Evolutionary conservation across 306 rosid species (phyloP), one percentile per base, ranked within the genome.

Genomic region (Cucurbita pepo): DNA sequence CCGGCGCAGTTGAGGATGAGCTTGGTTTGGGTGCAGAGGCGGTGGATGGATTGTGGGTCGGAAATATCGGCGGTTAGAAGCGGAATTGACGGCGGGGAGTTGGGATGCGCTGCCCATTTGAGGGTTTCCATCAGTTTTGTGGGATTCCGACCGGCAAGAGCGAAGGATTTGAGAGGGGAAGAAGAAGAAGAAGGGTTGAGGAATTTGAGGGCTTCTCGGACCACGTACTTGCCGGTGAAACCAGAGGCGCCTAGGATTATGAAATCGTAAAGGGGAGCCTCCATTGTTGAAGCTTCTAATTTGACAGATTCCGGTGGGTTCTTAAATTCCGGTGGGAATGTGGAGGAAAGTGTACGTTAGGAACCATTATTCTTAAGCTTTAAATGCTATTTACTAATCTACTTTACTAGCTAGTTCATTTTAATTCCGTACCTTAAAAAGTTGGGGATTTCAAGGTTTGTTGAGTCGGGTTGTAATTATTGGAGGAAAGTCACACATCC

Each of bases 1-100:
- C 98, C 98, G 9, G 88, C 98, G 73, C 98, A 92, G 80, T 85
- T 92, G 88, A 92, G 93, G 50, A 92, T 66, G 72, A 92, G 86
- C 65, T 80, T 85, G 51, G 98, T 82, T n/a, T 73, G 82, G 71
- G 34, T 13, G 78, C 96, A 88, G 77, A 93, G 86, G 34, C 77
- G 38, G 77, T 37, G 89, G 75, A 93, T 90, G 69, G 98, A 88
- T 0, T 74, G 22, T 0, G 85, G 77, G 71, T 87, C 89, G 76
- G 89, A 10, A 34, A 87, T 86, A 81, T 90, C 90, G 71, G 92
- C 93, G 52, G 79, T 41, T 62, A 88, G 75, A 44, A 90, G 78
- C 12, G 96, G 89, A 52, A 88, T 76, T 0, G 64, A 16, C 10
- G 90, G 92, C 0, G 96, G 85, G 1, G 88, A 45, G 38, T 85